Percentiles rank a stretch among this genome's conserved stretches.
These are phyloP conservation scores for Pleurotus pulmonarius DNA, from an alignment of 768 basidiomycete genomes.

Conservation along the genomic window DNA sequence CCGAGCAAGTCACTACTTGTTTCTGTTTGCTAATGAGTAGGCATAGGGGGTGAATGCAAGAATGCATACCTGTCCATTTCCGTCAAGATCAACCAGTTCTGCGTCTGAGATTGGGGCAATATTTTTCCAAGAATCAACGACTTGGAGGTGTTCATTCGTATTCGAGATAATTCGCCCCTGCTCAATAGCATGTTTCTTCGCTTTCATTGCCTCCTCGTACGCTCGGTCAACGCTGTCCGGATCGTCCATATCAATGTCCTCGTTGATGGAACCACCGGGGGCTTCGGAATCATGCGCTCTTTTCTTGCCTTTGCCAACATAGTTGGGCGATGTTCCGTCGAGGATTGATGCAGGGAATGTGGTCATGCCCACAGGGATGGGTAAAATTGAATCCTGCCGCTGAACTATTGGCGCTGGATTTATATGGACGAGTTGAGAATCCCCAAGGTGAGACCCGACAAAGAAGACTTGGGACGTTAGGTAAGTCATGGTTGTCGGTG, in stretches of 20 bases:
- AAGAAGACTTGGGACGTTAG: slow-evolving; percentile 68
- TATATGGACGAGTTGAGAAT: slow-evolving; percentile 74
- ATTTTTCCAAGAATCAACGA: slow-evolving; percentile 67
- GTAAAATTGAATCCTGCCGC: slow-evolving; percentile 39
- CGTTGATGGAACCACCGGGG: slow-evolving; percentile 16
- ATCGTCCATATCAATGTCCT: slow-evolving; percentile 24
- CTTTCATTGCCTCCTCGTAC: neutral
- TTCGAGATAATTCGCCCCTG: slow-evolving; percentile 48
- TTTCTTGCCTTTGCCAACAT: slow-evolving; percentile 37
- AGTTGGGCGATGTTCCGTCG: slow-evolving; percentile 11
- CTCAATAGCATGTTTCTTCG: neutral
- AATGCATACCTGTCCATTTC: slow-evolving; percentile 58
- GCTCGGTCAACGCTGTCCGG: slow-evolving; percentile 13
- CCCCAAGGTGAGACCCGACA: slow-evolving; percentile 78
- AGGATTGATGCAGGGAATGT: slow-evolving; percentile 35
- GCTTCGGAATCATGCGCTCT: slow-evolving; percentile 25
- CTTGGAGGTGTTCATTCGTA: slow-evolving; percentile 53
- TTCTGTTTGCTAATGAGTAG: slow-evolving; percentile 34
- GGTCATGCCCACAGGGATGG: slow-evolving; percentile 45
- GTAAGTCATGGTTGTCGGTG: slow-evolving; percentile 69
- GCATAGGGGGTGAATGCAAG: neutral
- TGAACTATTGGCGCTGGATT: slow-evolving; percentile 39
- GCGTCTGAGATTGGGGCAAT: slow-evolving; percentile 85
- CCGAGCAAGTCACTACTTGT: slow-evolving; percentile 86
- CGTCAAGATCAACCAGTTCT: slow-evolving; percentile 67